phyloP scores from a whole-genome alignment of 1,139 yeast genomes.

The Protomyces lactucae-debilis region DNA sequence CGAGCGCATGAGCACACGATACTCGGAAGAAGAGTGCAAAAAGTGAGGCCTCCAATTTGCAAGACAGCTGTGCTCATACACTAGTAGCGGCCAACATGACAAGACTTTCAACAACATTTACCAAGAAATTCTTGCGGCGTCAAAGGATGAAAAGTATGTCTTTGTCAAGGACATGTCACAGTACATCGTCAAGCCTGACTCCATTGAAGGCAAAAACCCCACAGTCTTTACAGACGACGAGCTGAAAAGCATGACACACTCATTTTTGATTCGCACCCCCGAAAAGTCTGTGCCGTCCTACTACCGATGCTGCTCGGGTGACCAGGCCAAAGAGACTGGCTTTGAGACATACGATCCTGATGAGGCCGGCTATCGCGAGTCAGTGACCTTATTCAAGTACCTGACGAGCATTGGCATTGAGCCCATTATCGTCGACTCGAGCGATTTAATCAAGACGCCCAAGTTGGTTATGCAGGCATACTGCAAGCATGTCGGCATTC shows the following conservation, averaged over 20 bases:
- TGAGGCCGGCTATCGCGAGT: slow-evolving; percentile 38
- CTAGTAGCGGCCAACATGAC: slow-evolving; percentile 9
- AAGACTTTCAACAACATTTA: neutral
- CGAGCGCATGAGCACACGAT: slow-evolving; percentile 22
- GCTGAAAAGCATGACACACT: slow-evolving; percentile 33
- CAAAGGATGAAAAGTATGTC: slow-evolving; percentile 5
- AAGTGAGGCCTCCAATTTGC: neutral
- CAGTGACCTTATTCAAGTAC: slow-evolving; percentile 36
- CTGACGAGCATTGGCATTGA: slow-evolving; percentile 25
- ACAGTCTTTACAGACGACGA: slow-evolving; percentile 32
- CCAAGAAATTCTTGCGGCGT: slow-evolving; percentile 11
- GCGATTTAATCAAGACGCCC: slow-evolving; percentile 35
- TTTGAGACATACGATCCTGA: slow-evolving; percentile 35
- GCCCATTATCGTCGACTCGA: slow-evolving; percentile 36
- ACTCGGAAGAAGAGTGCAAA: slow-evolving; percentile 23
- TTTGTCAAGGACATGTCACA: slow-evolving; percentile 27
- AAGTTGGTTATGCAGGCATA: slow-evolving; percentile 33
- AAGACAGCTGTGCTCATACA: neutral
- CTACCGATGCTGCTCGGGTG: slow-evolving; percentile 36
- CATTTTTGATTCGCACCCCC: slow-evolving; percentile 37
- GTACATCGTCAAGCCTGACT: slow-evolving; percentile 14
- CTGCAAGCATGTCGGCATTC: slow-evolving; percentile 34
- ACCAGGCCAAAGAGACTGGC: slow-evolving; percentile 36
- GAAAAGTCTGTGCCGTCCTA: slow-evolving; percentile 37
- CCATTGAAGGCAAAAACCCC: slow-evolving; percentile 9